Conservation (phyloP, 257 asterid genomes). For the Cordia subcordata region DNA sequence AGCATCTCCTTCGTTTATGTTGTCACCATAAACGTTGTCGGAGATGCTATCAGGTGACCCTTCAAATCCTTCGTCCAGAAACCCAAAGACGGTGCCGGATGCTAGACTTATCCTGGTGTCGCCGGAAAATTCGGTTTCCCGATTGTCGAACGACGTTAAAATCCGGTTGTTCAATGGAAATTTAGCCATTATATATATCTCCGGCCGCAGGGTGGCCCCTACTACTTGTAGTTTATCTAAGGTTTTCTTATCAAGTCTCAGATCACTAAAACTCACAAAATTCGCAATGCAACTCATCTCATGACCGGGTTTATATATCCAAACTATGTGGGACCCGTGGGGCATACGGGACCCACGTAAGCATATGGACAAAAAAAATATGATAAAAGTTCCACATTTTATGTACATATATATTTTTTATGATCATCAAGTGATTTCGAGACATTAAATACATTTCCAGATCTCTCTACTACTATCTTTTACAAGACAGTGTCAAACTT, state of each 20-base stretch:
- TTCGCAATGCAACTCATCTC: slow-evolving; percentile 10
- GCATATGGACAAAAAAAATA: slow-evolving; percentile 22
- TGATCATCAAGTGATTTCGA: no score
- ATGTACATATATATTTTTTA: no score
- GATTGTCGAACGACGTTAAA: slow-evolving; percentile 34
- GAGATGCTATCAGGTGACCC: slow-evolving; percentile 32
- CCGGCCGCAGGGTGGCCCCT: slow-evolving; percentile 8
- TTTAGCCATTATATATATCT: slow-evolving; percentile 37
- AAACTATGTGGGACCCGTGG: no score
- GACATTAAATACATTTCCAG: no score
- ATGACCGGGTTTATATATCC: slow-evolving; percentile 21
- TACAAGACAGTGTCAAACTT: no score
- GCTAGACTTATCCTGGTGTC: slow-evolving; percentile 48
- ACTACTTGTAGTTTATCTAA: neutral
- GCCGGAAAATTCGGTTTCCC: slow-evolving; percentile 42
- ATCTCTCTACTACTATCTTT: no score
- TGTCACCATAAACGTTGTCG: slow-evolving; percentile 11
- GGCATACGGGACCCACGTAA: slow-evolving; percentile 15
- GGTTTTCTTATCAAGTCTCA: neutral
- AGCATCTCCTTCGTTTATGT: slow-evolving; percentile 17
- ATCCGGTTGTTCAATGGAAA: slow-evolving; percentile 52
- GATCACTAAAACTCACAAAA: neutral
- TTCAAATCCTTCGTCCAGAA: slow-evolving; percentile 51
- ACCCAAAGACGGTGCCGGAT: slow-evolving; percentile 72
- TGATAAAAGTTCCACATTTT: no score